Evolutionary conservation across 768 basidiomycete species (phyloP).

Genomic region (Phlebiopsis gigantea): DNA sequence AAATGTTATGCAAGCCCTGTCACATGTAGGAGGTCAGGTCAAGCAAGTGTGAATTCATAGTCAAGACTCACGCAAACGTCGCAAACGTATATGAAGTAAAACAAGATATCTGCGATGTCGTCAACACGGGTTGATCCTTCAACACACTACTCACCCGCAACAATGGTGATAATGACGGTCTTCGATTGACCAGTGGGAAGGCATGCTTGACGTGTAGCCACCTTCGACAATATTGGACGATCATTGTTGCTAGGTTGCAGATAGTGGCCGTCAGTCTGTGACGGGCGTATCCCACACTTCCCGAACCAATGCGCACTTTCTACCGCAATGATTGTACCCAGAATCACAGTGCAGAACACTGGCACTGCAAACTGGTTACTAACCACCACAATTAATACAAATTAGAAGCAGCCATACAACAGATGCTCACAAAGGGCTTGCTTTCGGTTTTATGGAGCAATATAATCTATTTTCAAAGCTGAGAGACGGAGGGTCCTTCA

Average conservation of each 20-base stretch:
- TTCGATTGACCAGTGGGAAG: constrained; percentile 15
- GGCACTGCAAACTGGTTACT: constrained; percentile 31
- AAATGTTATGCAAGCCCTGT: constrained; percentile 16
- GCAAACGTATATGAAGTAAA: constrained; percentile 43
- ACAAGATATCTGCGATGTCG: constrained; percentile 19
- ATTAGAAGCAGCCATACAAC: too few relatives aligned
- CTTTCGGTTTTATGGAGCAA: constrained; percentile 33
- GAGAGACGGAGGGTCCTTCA: not conserved
- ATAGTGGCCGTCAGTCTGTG: too few relatives aligned
- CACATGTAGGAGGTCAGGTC: not conserved
- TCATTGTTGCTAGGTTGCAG: constrained; percentile 44
- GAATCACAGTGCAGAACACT: constrained; percentile 37
- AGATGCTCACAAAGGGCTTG: constrained; percentile 30
- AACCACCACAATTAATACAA: too few relatives aligned
- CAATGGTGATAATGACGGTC: constrained; percentile 18
- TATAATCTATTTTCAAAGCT: constrained; percentile 30
- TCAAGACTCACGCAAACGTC: constrained; percentile 34
- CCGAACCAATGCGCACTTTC: constrained; percentile 36
- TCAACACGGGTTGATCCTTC: not conserved
- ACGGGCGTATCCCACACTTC: too few relatives aligned
- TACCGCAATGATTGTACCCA: constrained; percentile 36
- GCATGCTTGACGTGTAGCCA: constrained; percentile 24
- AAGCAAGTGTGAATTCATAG: not conserved
- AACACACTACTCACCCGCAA: constrained; percentile 14
- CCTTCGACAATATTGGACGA: constrained; percentile 37